phyloP scores from a whole-genome alignment of 345 rosid species.

The Populus deltoides region DNA sequence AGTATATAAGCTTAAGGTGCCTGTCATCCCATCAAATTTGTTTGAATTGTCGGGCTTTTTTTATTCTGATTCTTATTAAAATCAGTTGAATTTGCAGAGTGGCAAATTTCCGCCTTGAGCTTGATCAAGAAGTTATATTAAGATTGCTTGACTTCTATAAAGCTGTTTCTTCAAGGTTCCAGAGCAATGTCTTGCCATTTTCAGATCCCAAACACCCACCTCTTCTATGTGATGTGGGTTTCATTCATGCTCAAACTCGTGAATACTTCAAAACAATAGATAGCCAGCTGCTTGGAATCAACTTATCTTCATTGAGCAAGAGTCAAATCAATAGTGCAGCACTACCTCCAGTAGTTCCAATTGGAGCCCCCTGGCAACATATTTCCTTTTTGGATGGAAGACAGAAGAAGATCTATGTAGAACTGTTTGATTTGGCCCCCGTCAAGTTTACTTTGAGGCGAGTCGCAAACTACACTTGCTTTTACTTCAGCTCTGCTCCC shows the following conservation, averaged over 20 bases:
- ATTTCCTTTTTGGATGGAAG: constrained; percentile 78
- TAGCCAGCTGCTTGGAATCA: constrained; percentile 32
- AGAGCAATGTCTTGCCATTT: constrained; percentile 49
- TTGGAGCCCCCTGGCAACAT: constrained; percentile 97
- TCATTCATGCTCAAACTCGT: constrained; percentile 21
- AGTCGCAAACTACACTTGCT: neutral
- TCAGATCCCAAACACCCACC: constrained; percentile 49
- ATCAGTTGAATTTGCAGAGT: constrained; percentile 51
- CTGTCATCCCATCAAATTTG: constrained; percentile 10
- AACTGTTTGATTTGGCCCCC: constrained; percentile 73
- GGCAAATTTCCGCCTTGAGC: constrained; percentile 76
- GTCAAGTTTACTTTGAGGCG: constrained; percentile 76
- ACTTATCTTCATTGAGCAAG: constrained; percentile 34
- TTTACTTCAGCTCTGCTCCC: neutral
- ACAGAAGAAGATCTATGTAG: constrained; percentile 78
- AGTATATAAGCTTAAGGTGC: constrained; percentile 73
- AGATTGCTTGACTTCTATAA: constrained; percentile 62
- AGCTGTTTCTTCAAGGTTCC: constrained; percentile 61
- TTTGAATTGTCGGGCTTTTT: constrained; percentile 4
- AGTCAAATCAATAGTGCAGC: constrained; percentile 36
- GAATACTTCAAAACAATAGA: constrained; percentile 34
- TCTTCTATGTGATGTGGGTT: constrained; percentile 34
- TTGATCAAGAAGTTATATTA: constrained; percentile 77
- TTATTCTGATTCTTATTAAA: constrained; percentile 19
- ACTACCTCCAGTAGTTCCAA: constrained; percentile 70